Base-by-base conservation (phyloP, 2,329 filamentous ascomycete species). In the Ascochyta pisi region DNA sequence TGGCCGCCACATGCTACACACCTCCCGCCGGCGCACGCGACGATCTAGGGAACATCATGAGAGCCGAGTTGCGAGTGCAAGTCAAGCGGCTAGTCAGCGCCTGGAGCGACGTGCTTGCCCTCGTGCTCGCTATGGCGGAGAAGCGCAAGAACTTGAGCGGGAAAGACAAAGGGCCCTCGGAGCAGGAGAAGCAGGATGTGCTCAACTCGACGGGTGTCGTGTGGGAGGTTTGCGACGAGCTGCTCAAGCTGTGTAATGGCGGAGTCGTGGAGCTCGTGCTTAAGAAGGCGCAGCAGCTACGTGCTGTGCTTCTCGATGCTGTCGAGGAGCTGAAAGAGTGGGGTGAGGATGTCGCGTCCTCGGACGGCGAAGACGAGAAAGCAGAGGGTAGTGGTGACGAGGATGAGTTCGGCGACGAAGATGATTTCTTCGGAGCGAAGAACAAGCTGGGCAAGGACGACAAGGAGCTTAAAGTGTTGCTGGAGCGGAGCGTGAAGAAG, bases 291-390 rank as follows among this genome's bases (percentile, higher is more conserved):
- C 86, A 91, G 64, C 83, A 92, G 71, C 91, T 89, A 76, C 81
- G 86, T 37, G 90, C 90, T 52, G 85, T 89, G 2, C 79, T 97
- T 23, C 85, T 90, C 65, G 94, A 97, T 77, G 89, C 92, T 0
- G 84, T 96, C 64, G 86, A 90, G 60, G 94, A 97, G 77, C 75
- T 97, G 62, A 91, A 92, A 71, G 91, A 94, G 65, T 97, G 93
- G 92, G 86, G 88, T 19, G 89, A 92, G 1, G 89, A 92, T 66
- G 83, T 85, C 9, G 82, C 84, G 0, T 86, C 86, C 0, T 86
- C 86, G 1, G 80, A 77, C 5, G 76, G 68, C 4, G 67, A 76
- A 2, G 46, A 77, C 70, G 53, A 74, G 70, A 27, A 76, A 4
- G 46, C 77, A 70, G 53, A 79, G 74, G 16, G 74, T 71, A 29